Conservation (phyloP, 495 filamentous ascomycete species). For the Xylaria acuta region DNA sequence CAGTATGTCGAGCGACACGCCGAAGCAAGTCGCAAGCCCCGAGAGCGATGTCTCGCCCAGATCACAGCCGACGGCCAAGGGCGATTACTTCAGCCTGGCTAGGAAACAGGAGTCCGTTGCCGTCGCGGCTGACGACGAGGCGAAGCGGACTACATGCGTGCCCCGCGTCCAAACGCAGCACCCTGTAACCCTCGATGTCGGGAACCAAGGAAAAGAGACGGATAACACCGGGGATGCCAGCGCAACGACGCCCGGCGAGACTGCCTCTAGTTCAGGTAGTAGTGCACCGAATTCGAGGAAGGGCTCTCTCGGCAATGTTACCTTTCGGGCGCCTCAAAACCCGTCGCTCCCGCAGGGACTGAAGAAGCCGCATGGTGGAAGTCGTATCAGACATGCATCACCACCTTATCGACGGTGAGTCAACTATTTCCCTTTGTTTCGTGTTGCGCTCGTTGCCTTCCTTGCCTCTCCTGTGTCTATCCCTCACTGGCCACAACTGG, state of each 20-base stretch:
- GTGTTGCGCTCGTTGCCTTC: slow-evolving; percentile 5
- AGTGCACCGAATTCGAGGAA: slow-evolving; percentile 48
- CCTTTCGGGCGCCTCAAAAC: slow-evolving; percentile 48
- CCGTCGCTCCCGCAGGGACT: slow-evolving; percentile 53
- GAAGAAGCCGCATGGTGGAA: slow-evolving; percentile 50
- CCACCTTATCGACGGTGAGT: slow-evolving; percentile 56
- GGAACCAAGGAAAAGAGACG: slow-evolving; percentile 32
- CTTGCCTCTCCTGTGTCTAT: neutral
- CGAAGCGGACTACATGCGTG: slow-evolving; percentile 28
- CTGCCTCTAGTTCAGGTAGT: slow-evolving; percentile 42
- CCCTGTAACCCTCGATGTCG: slow-evolving; percentile 26
- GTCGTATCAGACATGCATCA: slow-evolving; percentile 51
- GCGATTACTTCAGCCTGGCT: slow-evolving; percentile 48
- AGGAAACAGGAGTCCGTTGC: slow-evolving; percentile 30
- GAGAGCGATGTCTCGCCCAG: slow-evolving; percentile 49
- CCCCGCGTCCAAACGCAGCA: slow-evolving; percentile 26
- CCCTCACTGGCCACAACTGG: neutral
- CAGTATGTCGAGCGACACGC: slow-evolving; percentile 39
- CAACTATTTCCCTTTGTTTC: slow-evolving; percentile 15
- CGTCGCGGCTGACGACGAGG: slow-evolving; percentile 23
- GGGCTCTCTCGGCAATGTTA: slow-evolving; percentile 50
- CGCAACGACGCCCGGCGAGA: slow-evolving; percentile 42
- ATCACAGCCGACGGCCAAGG: slow-evolving; percentile 38
- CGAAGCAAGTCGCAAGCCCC: slow-evolving; percentile 43
- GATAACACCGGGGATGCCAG: slow-evolving; percentile 41